Percentiles rank a stretch among this genome's conserved stretches.
phyloP scores from a whole-genome alignment of 139 green algal species.

The Medakamo hakoo region DNA sequence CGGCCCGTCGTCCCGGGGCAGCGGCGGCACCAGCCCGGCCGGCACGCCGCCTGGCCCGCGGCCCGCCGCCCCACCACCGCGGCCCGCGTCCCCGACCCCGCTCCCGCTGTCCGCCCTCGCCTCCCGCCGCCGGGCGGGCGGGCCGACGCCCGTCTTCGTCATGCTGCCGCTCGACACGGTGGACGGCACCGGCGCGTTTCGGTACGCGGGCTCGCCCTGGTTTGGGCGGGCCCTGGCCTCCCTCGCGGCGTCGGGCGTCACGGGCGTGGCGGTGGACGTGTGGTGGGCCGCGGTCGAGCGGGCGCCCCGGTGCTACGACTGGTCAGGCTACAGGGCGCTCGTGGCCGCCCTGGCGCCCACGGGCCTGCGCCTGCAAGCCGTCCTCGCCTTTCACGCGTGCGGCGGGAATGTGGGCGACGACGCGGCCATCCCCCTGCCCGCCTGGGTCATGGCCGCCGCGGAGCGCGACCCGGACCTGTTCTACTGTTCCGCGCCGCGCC shows the following conservation, averaged over 20 bases:
- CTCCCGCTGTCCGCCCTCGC: too few species aligned
- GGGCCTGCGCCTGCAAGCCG: conserved; percentile 58
- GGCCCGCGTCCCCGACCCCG: too few species aligned
- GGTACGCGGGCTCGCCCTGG: conserved; percentile 47
- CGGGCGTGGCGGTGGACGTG: conserved; percentile 74
- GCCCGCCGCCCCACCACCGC: too few species aligned
- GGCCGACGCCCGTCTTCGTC: conserved; percentile 41
- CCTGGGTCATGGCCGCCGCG: conserved; percentile 67
- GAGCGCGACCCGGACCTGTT: conserved; percentile 70
- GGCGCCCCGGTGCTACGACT: conserved; percentile 62
- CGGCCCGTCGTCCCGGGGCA: too few species aligned
- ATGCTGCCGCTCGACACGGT: conserved; percentile 91
- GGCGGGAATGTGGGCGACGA: conserved; percentile 86
- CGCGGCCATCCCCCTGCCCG: conserved; percentile 54
- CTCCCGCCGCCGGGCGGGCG: too few species aligned
- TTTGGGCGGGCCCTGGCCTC: conserved; percentile 47
- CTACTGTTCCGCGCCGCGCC: conserved; percentile 58
- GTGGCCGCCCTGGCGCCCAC: conserved; percentile 47
- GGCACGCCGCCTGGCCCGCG: too few species aligned
- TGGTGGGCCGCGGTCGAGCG: conserved; percentile 84
- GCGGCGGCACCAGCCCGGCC: too few species aligned
- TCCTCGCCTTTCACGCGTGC: conserved; percentile 87
- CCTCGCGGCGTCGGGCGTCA: conserved; percentile 49
- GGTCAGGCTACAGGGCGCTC: conserved; percentile 61
- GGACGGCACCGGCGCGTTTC: conserved; percentile 49